Evolutionary conservation across 345 rosid species (phyloP), one percentile per base, ranked within the genome.

Genomic region (Nephelium lappaceum): DNA sequence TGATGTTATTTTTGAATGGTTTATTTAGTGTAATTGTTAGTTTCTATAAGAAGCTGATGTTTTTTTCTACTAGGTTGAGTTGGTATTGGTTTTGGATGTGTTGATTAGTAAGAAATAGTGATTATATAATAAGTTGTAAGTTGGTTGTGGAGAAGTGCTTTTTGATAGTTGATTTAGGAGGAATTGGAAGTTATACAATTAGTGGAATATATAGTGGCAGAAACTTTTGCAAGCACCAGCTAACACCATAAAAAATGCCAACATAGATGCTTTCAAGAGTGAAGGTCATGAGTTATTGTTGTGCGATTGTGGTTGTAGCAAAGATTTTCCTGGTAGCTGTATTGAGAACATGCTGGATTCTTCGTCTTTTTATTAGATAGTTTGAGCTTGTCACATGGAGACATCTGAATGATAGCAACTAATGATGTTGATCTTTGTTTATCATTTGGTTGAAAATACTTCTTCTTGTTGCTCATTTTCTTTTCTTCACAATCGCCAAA

Each of bases 111-210:
- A 47, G 69, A 73, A 58, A 49, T 49, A 14, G 36, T 71, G 49
- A 11, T 80, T 77, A 62, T 58, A 6, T 3, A 31, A 3, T 31
- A 31, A 81, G 83, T 38, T 85, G 85, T 84, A 78, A 68, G 76
- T 73, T 85, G 77, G 83, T 85, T 77, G 68, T 78, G 68, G 16
- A 24, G 69, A 81, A 72, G 15, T 72, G 69, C 74, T 67, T 71
- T 57, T 70, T 75, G 60, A 61, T 69, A 49, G 67, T 64, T 73
- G 63, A 55, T 43, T 43, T 75, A 61, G 5, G 63, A 49, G 74
- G 84, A 66, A 16, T 61, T 14, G 69, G 27, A 71, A 72, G 36
- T 4, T 31, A 31, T 3, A 31, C 36, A 31, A 79, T 74, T 72
- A 42, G 80, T 79, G 83, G 60, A 73, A 80, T 79, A 31, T 31